Base-by-base conservation (phyloP, 805 yeast genomes). In the Maudiozyma turicensis region DNA sequence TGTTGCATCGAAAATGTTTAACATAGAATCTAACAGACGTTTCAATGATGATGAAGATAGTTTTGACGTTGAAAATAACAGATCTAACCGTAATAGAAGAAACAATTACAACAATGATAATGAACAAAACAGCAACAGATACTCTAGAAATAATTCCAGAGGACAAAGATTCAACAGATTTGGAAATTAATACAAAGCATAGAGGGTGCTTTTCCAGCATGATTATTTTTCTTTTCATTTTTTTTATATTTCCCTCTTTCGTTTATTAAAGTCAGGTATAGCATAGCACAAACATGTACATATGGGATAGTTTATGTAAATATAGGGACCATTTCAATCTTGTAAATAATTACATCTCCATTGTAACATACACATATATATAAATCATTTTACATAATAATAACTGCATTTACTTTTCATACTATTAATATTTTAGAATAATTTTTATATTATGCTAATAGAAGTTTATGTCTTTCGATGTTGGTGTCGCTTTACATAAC, bases 1-100 rank as follows among this genome's bases (percentile, higher is more conserved):
- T 38, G 26, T 54, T 20, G 59, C 57, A 8, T 44, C 48, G 2
- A 50, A 60, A 38, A 52, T 61, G 54, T 60, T 63, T 35, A 61
- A 60, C n/a, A 37, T 50, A 2, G 43, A 30, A 37, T 13, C 40
- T 8, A 33, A 29, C 9, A 41, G 29, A 29, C 35, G 38, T 28
- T 10, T 20, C 26, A 45, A 45, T 3, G 20, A 32, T 14, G 40
- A 43, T 13, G 52, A 43, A 3, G 6, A 14, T 8, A 15, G 11
- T 7, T 28, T 11, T 7, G 43, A 29, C 13, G 6, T 14, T 4
- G 26, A 40, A 40, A 39, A 43, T 28, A 29, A 26, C 13, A 40
- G 50, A 48, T 14, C 13, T 15, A 11, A 3, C 9, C 11, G 31
- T n/a, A 43, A 28, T 5, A 32, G 43, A 40, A 39, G 44, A 30